These are phyloP conservation scores for Jamesozyma gamospora DNA, from an alignment of 805 yeast genomes.

Conservation along the genomic window DNA sequence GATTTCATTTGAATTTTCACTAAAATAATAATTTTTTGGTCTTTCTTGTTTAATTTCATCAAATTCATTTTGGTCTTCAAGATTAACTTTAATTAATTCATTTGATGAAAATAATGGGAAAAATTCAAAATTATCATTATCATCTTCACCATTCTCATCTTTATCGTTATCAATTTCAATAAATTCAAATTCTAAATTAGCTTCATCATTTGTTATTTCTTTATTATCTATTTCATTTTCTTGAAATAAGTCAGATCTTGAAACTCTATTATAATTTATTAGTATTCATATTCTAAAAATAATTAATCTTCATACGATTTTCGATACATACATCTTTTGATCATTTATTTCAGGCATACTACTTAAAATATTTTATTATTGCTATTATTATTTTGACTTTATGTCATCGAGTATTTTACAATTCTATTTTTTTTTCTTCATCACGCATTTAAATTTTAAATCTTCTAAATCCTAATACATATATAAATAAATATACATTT, in stretches of 20 bases:
- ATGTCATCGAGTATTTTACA: too few species aligned
- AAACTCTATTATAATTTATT: slow-evolving; percentile 1
- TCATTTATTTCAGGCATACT: background rate
- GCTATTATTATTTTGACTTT: too few species aligned
- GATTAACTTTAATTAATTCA: slow-evolving; percentile 20
- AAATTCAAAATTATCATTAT: slow-evolving; percentile 21
- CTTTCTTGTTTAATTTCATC: slow-evolving; percentile 14
- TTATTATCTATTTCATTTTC: background rate
- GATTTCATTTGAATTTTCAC: slow-evolving; percentile 9
- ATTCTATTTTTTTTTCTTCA: too few species aligned
- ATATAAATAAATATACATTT: too few species aligned
- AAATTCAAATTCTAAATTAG: slow-evolving; percentile 1
- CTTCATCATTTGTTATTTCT: background rate
- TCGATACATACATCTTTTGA: slow-evolving; percentile 1
- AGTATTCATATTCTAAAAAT: too few species aligned
- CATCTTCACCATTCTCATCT: slow-evolving; percentile 4
- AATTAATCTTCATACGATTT: too few species aligned
- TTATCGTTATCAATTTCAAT: slow-evolving; percentile 3
- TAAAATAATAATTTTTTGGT: slow-evolving; percentile 19
- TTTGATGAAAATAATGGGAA: slow-evolving; percentile 24
- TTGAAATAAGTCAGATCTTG: slow-evolving; percentile 4
- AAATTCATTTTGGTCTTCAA: slow-evolving; percentile 17
- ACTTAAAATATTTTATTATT: too few species aligned
- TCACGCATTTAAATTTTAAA: too few species aligned
- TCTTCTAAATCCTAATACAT: too few species aligned